phyloP scores from a whole-genome alignment of 1,284 basidiomycete species.

The Pseudozyma flocculosa region DNA sequence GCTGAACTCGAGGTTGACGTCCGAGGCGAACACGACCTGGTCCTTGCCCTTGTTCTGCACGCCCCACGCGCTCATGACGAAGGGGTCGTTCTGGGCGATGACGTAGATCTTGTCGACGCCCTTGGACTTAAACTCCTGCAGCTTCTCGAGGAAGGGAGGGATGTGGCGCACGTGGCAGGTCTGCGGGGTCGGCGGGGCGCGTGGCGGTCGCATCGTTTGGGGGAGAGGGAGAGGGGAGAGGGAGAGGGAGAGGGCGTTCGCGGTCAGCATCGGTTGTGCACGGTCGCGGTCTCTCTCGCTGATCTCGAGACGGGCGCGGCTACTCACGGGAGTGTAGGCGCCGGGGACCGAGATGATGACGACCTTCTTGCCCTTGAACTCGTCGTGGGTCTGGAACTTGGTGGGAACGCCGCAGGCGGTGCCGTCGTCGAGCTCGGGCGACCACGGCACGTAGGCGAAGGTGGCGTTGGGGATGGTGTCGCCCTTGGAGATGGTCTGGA shows the following conservation, averaged over 20 bases:
- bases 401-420: conserved; percentile 57
- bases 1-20: conserved; percentile 69
- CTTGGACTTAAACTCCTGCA: conserved; percentile 71
- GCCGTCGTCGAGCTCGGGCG: conserved; percentile 67
- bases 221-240: no score
- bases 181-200: background rate
- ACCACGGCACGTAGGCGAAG: conserved; percentile 69
- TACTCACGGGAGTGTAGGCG: conserved; percentile 61
- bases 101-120: conserved; percentile 68
- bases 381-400: conserved; percentile 61
- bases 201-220: background rate
- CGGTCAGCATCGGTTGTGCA: no score
- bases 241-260: no score
- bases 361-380: conserved; percentile 81
- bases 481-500: conserved; percentile 59
- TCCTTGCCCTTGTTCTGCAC: conserved; percentile 69
- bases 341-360: conserved; percentile 76
- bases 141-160: conserved; percentile 69
- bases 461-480: conserved; percentile 67
- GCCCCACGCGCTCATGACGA: conserved; percentile 66
- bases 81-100: conserved; percentile 55
- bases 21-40: conserved; percentile 71
- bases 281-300: no score
- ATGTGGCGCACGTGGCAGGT: conserved; percentile 60
- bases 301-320: no score